A percentile compares a stretch with the other conserved stretches of the same genome.
These are phyloP conservation scores for Begonia peltatifolia DNA, from an alignment of 306 rosid species.

Conservation along the genomic window DNA sequence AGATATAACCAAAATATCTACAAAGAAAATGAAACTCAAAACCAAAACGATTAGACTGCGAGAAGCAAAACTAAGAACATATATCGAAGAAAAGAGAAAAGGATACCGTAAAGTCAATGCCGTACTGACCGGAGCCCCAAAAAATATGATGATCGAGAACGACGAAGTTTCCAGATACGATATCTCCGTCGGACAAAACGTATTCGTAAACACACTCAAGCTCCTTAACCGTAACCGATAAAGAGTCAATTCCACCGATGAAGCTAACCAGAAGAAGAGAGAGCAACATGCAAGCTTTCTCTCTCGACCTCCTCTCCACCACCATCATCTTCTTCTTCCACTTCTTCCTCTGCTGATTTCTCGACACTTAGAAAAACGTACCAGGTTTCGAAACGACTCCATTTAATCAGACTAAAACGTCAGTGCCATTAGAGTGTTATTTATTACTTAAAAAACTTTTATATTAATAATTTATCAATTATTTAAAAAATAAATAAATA, in stretches of 20 bases:
- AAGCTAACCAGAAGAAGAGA: conserved; percentile 37
- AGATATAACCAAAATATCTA: too few species aligned
- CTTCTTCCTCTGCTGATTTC: too few species aligned
- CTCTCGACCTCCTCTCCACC: conserved; percentile 24
- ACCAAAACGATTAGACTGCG: neutral
- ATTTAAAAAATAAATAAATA: too few species aligned
- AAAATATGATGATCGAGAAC: conserved; percentile 91
- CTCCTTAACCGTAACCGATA: conserved; percentile 76
- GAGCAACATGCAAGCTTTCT: conserved; percentile 20
- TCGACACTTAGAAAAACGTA: too few species aligned
- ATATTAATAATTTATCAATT: too few species aligned
- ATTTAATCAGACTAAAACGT: too few species aligned
- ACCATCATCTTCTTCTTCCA: too few species aligned
- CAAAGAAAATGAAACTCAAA: too few species aligned
- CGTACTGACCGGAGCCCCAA: conserved; percentile 93
- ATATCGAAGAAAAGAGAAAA: too few species aligned
- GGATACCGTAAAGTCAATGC: conserved; percentile 61
- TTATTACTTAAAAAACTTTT: too few species aligned
- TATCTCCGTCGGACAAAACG: conserved; percentile 76
- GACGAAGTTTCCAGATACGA: conserved; percentile 75
- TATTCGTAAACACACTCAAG: conserved; percentile 82
- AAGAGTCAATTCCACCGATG: conserved; percentile 37
- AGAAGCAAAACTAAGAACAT: conserved; percentile 3
- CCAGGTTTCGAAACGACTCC: too few species aligned
- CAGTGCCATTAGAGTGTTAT: too few species aligned